A percentile compares a stretch with the other conserved stretches of the same genome.
phyloP scores from a whole-genome alignment of 108 stramenopile genomes.

The Asterionellopsis glacialis region DNA sequence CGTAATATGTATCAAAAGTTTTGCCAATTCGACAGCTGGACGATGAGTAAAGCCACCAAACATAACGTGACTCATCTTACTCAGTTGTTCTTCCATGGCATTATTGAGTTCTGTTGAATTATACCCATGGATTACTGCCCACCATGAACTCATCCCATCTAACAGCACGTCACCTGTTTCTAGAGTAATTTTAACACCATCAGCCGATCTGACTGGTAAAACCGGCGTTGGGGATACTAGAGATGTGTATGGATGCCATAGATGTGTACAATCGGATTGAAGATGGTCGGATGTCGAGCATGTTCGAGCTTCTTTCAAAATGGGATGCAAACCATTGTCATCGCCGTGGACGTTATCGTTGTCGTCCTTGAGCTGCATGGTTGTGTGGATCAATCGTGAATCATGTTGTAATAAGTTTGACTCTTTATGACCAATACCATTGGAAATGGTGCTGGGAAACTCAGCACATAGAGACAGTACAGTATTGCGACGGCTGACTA shows the following conservation, averaged over 20 bases:
- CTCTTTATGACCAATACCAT: too few relatives aligned
- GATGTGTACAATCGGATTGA: constrained; percentile 13
- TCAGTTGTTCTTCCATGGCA: constrained; percentile 59
- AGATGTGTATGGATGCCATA: constrained; percentile 84
- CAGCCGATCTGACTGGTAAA: constrained; percentile 49
- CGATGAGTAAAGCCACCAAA: constrained; percentile 87
- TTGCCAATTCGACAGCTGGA: constrained; percentile 59
- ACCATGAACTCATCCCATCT: constrained; percentile 89
- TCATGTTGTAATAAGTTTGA: too few relatives aligned
- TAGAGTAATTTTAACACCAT: constrained; percentile 52
- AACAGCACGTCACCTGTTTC: constrained; percentile 54
- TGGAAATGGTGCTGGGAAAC: too few relatives aligned
- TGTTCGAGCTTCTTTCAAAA: too few relatives aligned
- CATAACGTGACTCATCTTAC: constrained; percentile 82
- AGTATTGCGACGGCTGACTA: too few relatives aligned
- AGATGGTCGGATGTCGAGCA: too few relatives aligned
- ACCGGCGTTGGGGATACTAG: constrained; percentile 61
- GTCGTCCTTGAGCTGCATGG: too few relatives aligned
- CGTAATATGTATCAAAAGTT: constrained; percentile 32
- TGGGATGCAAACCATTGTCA: too few relatives aligned
- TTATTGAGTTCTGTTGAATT: constrained; percentile 58
- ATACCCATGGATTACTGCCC: constrained; percentile 86
- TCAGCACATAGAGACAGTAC: too few relatives aligned
- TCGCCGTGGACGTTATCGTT: too few relatives aligned
- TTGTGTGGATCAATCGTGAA: too few relatives aligned